Evolutionary conservation across 139 green algal species (phyloP).

Genomic region (Coelastrella sp.): DNA sequence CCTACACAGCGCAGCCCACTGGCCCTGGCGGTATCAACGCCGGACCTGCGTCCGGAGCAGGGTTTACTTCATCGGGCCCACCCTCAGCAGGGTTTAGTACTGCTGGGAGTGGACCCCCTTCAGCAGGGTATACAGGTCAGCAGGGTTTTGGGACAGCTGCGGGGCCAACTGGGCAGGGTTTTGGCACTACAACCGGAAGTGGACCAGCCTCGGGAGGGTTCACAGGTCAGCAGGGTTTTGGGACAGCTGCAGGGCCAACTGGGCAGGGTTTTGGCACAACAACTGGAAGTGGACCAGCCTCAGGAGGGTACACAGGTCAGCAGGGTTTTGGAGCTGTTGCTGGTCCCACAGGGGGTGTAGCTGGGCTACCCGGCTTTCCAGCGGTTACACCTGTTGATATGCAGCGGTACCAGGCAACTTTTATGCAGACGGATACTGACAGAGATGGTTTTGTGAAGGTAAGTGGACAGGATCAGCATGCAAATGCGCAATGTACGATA

Average conservation of each 20-base stretch:
- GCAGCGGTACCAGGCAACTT: constrained; percentile 71
- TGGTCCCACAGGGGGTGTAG: constrained; percentile 4
- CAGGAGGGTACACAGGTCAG: background rate
- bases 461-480: background rate
- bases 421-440: constrained; percentile 78
- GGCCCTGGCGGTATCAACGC: background rate
- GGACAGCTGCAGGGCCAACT: background rate
- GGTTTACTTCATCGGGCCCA: no score
- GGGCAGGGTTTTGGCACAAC: background rate
- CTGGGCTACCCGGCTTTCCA: constrained; percentile 54
- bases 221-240: background rate
- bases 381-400: constrained; percentile 66
- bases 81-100: background rate
- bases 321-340: background rate
- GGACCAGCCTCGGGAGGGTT: background rate
- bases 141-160: background rate
- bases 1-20: background rate
- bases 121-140: background rate
- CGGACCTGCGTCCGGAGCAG: no score
- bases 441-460: constrained; percentile 77
- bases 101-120: background rate
- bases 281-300: background rate
- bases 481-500: no score
- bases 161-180: background rate
- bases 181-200: background rate